Evolutionary conservation across 108 stramenopile genomes (phyloP).

Genomic region (Pseudonitzschia pungens): DNA sequence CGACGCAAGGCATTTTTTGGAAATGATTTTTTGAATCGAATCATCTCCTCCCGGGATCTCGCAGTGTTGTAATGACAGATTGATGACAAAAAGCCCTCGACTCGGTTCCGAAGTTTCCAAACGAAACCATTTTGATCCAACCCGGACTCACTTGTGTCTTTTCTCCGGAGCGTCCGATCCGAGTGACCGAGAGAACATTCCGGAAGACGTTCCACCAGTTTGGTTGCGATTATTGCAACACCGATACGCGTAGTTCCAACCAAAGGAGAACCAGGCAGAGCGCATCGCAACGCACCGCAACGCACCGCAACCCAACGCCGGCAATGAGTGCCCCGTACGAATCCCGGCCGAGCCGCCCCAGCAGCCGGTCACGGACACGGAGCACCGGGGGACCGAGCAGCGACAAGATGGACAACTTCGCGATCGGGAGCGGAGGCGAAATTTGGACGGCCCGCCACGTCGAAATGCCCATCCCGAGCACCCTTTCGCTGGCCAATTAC

Average conservation of each 20-base stretch:
- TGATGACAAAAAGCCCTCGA: no score
- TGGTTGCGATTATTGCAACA: no score
- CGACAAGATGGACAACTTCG: neutral
- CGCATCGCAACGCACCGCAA: no score
- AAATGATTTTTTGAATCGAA: neutral
- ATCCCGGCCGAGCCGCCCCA: neutral
- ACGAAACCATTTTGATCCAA: no score
- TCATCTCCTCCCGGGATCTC: neutral
- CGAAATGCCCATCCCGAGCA: constrained; percentile 77
- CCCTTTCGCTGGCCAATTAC: constrained; percentile 49
- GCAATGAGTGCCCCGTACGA: constrained; percentile 13
- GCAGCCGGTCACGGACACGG: constrained; percentile 6
- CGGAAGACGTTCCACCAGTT: no score
- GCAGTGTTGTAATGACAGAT: no score
- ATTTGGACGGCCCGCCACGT: constrained; percentile 80
- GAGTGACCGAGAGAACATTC: no score
- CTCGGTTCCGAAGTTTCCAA: no score
- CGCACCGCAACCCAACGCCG: neutral
- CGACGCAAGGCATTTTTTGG: neutral
- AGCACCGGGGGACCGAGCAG: neutral
- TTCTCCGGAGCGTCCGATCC: no score
- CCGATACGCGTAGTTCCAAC: no score
- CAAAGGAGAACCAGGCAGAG: no score
- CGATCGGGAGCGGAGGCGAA: neutral
- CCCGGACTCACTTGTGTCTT: no score